Evolutionary conservation across 768 basidiomycete genomes (phyloP), one percentile per base, ranked within the genome.

Genomic region (Flagelloscypha sp.): DNA sequence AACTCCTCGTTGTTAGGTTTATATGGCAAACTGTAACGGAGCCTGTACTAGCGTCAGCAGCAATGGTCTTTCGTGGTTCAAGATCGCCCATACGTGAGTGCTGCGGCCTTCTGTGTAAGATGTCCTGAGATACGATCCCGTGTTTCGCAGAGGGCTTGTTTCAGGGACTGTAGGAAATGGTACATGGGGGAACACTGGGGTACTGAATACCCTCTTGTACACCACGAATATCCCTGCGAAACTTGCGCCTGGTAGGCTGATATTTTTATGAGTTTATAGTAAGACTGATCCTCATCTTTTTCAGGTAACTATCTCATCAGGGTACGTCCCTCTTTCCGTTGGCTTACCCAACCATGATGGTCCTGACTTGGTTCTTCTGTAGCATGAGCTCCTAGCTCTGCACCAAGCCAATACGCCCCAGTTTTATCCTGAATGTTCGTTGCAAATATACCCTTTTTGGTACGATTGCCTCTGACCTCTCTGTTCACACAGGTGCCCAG

Each of bases 11-110:
- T n/a, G n/a, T n/a, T n/a, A n/a, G n/a, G n/a, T 61, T 33, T 61
- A 63, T 48, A 55, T 63, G 52, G 57, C 61, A 28, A 51, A 52
- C 19, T 61, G 61, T 50, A 42, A 50, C 3, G 51, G 56, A 17
- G 33, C 53, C 7, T 61, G 61, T 48, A 46, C 54, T 3, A 54
- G 54, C 13, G 52, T 44, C 25, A 58, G 57, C 48, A 54, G 54
- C 40, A 51, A 50, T 41, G 46, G 28, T 32, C 49, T 62, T 30
- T 39, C 43, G 32, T 21, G 61, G 66, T 70, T 70, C 51, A 70
- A 70, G 43, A 67, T 68, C 36, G 66, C 68, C 37, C 43, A 70
- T 49, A 57, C 66, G 11, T n/a, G n/a, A n/a, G n/a, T n/a, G n/a
- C n/a, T n/a, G n/a, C n/a, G n/a, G n/a, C n/a, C n/a, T n/a, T n/a